phyloP scores from a whole-genome alignment of 1,284 basidiomycete species.

The Omphalotus olearius region DNA sequence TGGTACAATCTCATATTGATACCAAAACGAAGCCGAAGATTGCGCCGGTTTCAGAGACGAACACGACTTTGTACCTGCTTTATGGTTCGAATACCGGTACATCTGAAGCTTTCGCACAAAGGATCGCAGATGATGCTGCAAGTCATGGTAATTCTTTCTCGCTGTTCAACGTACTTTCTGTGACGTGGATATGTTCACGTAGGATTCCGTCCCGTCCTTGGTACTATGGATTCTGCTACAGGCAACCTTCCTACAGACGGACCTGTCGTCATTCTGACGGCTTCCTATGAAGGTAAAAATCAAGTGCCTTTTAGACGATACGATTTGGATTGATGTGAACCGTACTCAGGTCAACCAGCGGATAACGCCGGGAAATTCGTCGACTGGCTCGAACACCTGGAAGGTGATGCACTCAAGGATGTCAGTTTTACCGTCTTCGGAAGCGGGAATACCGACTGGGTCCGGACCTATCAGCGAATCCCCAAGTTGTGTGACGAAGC shows the following conservation, averaged over 20 bases:
- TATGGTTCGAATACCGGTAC: conserved; percentile 50
- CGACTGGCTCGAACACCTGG: conserved; percentile 33
- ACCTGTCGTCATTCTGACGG: conserved; percentile 45
- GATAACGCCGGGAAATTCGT: conserved; percentile 47
- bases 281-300: conserved; percentile 44
- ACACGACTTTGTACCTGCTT: conserved; percentile 32
- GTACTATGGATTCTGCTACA: conserved; percentile 39
- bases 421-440: conserved; percentile 47
- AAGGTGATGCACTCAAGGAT: conserved; percentile 28
- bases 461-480: conserved; percentile 44
- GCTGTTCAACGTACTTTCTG: background rate
- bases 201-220: conserved; percentile 39
- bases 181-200: background rate
- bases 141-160: conserved; percentile 27
- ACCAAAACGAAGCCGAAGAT: background rate
- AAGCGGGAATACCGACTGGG: conserved; percentile 52
- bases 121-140: conserved; percentile 37
- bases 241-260: conserved; percentile 40
- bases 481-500: conserved; percentile 38
- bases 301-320: background rate
- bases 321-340: background rate
- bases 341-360: conserved; percentile 34
- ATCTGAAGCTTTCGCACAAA: conserved; percentile 45
- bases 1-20: conserved; percentile 7
- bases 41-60: background rate